phyloP scores from a whole-genome alignment of 2,329 filamentous ascomycete species.

The Fulvia fulva region DNA sequence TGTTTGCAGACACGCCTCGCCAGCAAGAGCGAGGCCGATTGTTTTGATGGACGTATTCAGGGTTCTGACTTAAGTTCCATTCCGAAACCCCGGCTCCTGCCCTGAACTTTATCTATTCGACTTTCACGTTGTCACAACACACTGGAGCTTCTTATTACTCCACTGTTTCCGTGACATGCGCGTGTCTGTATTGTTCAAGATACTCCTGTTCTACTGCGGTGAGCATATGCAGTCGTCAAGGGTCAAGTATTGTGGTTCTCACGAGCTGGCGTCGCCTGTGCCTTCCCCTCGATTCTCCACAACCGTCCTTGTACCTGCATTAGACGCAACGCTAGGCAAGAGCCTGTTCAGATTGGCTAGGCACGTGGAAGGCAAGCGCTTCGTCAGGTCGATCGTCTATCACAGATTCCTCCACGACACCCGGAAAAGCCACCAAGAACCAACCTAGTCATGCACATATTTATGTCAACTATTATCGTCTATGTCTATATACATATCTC shows the following conservation, averaged over 20 bases:
- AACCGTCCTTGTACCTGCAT: not conserved
- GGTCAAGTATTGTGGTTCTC: too few species aligned
- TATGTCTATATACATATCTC: constrained; percentile 18
- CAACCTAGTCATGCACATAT: not conserved
- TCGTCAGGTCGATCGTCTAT: too few species aligned
- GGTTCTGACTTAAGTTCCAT: not conserved
- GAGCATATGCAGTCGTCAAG: too few species aligned
- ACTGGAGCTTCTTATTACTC: too few species aligned
- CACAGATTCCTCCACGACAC: too few species aligned
- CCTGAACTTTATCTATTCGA: not conserved
- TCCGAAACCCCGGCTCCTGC: not conserved
- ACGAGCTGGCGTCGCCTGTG: too few species aligned
- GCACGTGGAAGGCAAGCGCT: too few species aligned
- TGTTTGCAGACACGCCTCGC: not conserved
- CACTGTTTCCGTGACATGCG: too few species aligned
- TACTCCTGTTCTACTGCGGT: too few species aligned
- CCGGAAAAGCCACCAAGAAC: too few species aligned
- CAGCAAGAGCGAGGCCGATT: not conserved
- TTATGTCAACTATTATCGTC: not conserved
- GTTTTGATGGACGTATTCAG: not conserved
- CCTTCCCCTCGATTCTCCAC: not conserved
- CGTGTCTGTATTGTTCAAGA: too few species aligned
- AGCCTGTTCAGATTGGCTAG: not conserved
- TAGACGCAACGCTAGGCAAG: not conserved
- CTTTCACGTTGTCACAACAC: too few species aligned